Evolutionary conservation across 495 filamentous ascomycete genomes (phyloP).

Genomic region (Aspergillus mulundensis): DNA sequence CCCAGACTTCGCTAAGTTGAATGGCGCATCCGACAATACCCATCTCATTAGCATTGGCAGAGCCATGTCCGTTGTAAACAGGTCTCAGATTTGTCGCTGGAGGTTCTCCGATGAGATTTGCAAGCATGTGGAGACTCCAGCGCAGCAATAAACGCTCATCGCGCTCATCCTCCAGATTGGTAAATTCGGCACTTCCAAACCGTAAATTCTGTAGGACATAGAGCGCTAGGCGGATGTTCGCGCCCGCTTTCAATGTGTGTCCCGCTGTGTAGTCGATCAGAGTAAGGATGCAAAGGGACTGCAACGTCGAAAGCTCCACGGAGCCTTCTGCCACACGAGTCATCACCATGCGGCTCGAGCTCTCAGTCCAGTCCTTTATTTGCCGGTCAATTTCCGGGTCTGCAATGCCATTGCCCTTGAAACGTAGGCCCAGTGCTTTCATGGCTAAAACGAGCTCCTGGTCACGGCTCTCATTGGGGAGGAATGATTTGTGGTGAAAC

Average conservation of each 20-base stretch:
- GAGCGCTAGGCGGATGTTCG: background rate
- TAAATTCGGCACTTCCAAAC: background rate
- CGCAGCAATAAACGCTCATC: slow-evolving; percentile 5
- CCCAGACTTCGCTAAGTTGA: slow-evolving; percentile 10
- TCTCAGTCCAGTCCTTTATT: slow-evolving; percentile 6
- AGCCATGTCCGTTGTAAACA: background rate
- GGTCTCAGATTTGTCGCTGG: background rate
- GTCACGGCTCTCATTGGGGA: background rate
- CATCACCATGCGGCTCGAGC: background rate
- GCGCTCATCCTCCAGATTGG: slow-evolving; percentile 1
- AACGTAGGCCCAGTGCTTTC: slow-evolving; percentile 7
- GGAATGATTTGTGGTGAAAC: slow-evolving; percentile 4
- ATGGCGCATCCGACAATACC: slow-evolving; percentile 6
- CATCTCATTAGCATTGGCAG: background rate
- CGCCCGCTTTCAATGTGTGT: background rate
- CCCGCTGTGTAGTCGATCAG: slow-evolving; percentile 5
- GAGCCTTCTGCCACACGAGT: slow-evolving; percentile 1
- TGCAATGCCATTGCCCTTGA: background rate
- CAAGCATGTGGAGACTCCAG: slow-evolving; percentile 12
- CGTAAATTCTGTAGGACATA: slow-evolving; percentile 1
- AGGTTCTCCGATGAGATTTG: slow-evolving; percentile 2
- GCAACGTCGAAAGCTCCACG: slow-evolving; percentile 3
- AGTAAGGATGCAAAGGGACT: slow-evolving; percentile 3
- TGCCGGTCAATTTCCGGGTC: background rate
- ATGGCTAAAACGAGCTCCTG: slow-evolving; percentile 10